These are phyloP conservation scores for Cladosporium sp. DNA, from an alignment of 2,329 filamentous ascomycete species.

Conservation along the genomic window DNA sequence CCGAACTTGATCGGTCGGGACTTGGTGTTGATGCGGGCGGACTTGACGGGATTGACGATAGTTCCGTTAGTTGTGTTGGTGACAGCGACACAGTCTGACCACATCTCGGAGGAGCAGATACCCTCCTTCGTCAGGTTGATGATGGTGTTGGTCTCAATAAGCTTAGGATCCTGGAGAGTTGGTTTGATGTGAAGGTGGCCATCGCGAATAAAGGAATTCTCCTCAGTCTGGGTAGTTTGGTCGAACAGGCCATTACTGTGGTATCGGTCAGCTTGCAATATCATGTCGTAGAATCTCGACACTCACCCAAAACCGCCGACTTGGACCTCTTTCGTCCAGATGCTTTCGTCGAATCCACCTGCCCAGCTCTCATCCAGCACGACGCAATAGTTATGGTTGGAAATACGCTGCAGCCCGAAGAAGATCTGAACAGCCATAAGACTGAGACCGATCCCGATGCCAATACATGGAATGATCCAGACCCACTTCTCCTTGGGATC, in stretches of 20 bases:
- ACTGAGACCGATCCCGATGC: conserved; percentile 63
- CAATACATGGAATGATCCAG: conserved; percentile 71
- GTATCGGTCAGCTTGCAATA: conserved; percentile 17
- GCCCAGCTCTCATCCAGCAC: conserved; percentile 65
- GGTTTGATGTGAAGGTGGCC: conserved; percentile 71
- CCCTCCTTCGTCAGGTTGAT: conserved; percentile 65
- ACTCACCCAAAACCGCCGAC: conserved; percentile 71
- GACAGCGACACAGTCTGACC: conserved; percentile 60
- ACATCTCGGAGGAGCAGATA: conserved; percentile 61
- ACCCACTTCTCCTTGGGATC: conserved; percentile 84
- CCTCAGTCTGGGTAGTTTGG: conserved; percentile 64
- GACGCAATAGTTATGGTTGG: conserved; percentile 69
- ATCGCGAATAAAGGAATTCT: conserved; percentile 70
- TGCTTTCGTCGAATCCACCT: conserved; percentile 47
- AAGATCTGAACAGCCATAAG: conserved; percentile 70
- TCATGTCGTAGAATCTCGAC: no score
- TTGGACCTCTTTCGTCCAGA: conserved; percentile 74
- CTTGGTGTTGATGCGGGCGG: conserved; percentile 73
- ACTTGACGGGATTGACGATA: conserved; percentile 73
- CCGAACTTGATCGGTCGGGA: conserved; percentile 73
- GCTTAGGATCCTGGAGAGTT: conserved; percentile 65
- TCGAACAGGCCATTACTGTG: conserved; percentile 75
- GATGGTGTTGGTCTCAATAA: conserved; percentile 62
- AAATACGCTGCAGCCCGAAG: conserved; percentile 68
- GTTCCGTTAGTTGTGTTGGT: conserved; percentile 76